Evolutionary conservation across 768 basidiomycete species (phyloP), one percentile per base, ranked within the genome.

Genomic region (Chlorophyllum brunneum): DNA sequence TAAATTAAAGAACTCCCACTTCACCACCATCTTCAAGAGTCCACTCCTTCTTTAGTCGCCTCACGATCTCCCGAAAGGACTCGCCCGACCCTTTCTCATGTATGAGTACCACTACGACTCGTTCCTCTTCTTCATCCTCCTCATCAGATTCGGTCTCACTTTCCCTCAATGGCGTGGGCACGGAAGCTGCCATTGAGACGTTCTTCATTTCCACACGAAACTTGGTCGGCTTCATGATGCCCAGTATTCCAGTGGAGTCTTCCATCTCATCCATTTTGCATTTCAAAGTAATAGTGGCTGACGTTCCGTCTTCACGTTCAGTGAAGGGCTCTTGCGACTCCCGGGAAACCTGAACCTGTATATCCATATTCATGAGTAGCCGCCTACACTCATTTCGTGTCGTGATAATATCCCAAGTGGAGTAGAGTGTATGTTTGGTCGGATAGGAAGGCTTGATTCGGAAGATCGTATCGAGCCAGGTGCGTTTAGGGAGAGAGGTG

Each of bases 401-500:
- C 34, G 77, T 82, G 56, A 81, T 74, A 9, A 76, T 66, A 54
- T 85, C 81, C 50, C 78, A 74, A 11, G 74, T 66, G 3, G 86
- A 91, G 37, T 80, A 66, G 9, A 94, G 71, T 31, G 59, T 67
- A 46, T 53, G 44, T 27, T 23, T 45, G 18, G 51, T 46, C 16
- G 37, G 16, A 52, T 80, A 81, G 26, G 69, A 75, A 26, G 81
- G 71, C 61, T 86, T 91, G 72, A 92, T 85, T 64, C 82, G 88
- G 79, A 98, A 95, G 36, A 97, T 78, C 60, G 85, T 88, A 38
- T 83, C 83, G 56, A 99, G 81, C 95, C 95, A 98, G 45, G 77
- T 80, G 56, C 81, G 80, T 68, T 78, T 85, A 15, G 81, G 79
- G 18, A 67, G 61, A 10, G 48, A 40, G 9, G 27, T 20, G 3